These are phyloP conservation scores for Penicillium coffeae DNA, from an alignment of 495 filamentous ascomycete species.

Conservation along the genomic window DNA sequence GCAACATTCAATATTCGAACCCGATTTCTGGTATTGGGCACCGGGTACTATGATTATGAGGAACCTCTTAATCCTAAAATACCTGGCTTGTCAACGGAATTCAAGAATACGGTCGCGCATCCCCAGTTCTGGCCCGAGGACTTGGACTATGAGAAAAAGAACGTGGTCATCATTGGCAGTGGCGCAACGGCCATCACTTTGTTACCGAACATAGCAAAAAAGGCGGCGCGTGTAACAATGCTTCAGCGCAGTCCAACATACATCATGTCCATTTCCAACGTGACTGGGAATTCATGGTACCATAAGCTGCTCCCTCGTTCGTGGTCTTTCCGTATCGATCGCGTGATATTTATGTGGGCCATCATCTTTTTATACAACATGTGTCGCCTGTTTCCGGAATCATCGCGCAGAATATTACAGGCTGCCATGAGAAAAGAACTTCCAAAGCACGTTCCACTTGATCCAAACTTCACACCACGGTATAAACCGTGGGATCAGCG, in stretches of 20 bases:
- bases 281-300: too few relatives aligned
- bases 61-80: slow-evolving; percentile 50
- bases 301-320: too few relatives aligned
- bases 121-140: slow-evolving; percentile 52
- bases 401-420: too few relatives aligned
- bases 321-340: too few relatives aligned
- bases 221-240: slow-evolving; percentile 49
- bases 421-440: too few relatives aligned
- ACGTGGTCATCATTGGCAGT: slow-evolving; percentile 53
- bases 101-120: slow-evolving; percentile 45
- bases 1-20: slow-evolving; percentile 43
- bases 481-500: slow-evolving; percentile 76
- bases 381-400: too few relatives aligned
- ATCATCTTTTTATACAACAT: too few relatives aligned
- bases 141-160: slow-evolving; percentile 48
- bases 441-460: slow-evolving; percentile 8
- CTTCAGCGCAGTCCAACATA: slow-evolving; percentile 59
- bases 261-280: slow-evolving; percentile 50
- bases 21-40: slow-evolving; percentile 59
- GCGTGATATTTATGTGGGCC: too few relatives aligned
- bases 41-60: slow-evolving; percentile 65
- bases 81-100: slow-evolving; percentile 34
- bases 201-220: slow-evolving; percentile 40
- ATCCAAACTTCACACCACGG: slow-evolving; percentile 65
- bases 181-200: slow-evolving; percentile 57